These are phyloP conservation scores for Venturia pyrina DNA, from an alignment of 2,329 filamentous ascomycete genomes.

Conservation along the genomic window DNA sequence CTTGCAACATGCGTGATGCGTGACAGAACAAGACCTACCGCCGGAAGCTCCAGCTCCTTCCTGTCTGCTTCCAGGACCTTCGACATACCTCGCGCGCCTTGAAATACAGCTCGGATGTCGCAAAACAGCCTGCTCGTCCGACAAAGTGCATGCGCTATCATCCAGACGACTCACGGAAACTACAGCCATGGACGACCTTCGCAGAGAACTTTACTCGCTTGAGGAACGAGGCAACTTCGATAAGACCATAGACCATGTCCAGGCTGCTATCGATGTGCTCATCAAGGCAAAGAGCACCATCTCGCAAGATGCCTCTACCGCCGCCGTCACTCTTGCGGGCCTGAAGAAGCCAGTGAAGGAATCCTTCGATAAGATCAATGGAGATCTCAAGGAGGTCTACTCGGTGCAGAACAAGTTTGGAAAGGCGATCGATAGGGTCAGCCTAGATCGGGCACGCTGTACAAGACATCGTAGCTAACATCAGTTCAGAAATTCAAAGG, in stretches of 20 bases:
- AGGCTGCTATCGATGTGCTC: conserved; percentile 71
- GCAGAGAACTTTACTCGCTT: conserved; percentile 65
- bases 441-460: neutral
- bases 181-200: conserved; percentile 49
- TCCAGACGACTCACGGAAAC: neutral
- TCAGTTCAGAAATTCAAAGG: conserved; percentile 42
- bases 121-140: neutral
- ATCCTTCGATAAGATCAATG: conserved; percentile 69
- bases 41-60: neutral
- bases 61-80: neutral
- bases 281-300: conserved; percentile 64
- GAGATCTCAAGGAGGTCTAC: conserved; percentile 73
- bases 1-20: neutral
- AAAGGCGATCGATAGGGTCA: conserved; percentile 73
- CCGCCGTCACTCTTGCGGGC: conserved; percentile 66
- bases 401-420: conserved; percentile 73
- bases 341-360: conserved; percentile 78
- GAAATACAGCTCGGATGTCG: conserved; percentile 1
- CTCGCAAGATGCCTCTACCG: conserved; percentile 53
- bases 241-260: conserved; percentile 67
- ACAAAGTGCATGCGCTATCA: neutral
- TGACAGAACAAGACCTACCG: neutral
- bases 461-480: neutral
- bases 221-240: conserved; percentile 58
- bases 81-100: neutral